Base-by-base conservation (phyloP, 1,284 basidiomycete genomes). In the Chiua sp. region DNA sequence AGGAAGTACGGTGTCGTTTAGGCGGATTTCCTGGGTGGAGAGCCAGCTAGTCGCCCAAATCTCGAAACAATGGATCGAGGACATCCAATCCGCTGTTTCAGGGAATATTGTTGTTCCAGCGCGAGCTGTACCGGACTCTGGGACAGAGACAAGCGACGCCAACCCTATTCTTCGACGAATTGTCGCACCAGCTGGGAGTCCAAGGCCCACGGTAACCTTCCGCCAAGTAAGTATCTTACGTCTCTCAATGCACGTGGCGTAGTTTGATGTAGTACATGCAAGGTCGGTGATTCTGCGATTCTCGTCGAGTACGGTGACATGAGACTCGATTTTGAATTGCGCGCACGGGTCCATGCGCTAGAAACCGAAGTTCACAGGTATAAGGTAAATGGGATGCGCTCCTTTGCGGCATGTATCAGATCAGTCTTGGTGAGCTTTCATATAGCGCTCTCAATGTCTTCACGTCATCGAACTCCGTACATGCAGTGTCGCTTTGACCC, bases 291-390 rank as follows among this genome's bases (percentile, higher is more conserved):
- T 67, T 79, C 80, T 0, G 81, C 80, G 0, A 81, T 89, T 55
- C 75, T 87, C 1, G 77, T 87, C n/a, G 87, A 88, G 64, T 86
- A 82, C 63, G 87, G 86, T 0, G 67, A 72, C 8, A 81, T 84
- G 80, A 63, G 63, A 30, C 73, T 87, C 4, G 82, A 84, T 59
- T 80, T 88, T 52, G 62, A 74, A 16, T 62, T 84, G 30, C 79
- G 86, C 1, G 84, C 84, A 0, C 78, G 81, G 2, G 78, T 88
- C 6, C 87, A 88, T 68, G 81, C 82, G 2, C 82, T 86, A 54
- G 83, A 88, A 67, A 72, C 75, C 0, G 72, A 77, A 20, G 68
- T 86, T 22, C 69, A 70, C 5, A 65, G 66, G 32, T 66, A 66
- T 18, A 63, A 75, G 0, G 51, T 80, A 1, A 51, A 59, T 0